Evolutionary conservation across 352 stramenopile genomes (phyloP), one percentile per base, ranked within the genome.

Genomic region (Phytopythium aichiense): DNA sequence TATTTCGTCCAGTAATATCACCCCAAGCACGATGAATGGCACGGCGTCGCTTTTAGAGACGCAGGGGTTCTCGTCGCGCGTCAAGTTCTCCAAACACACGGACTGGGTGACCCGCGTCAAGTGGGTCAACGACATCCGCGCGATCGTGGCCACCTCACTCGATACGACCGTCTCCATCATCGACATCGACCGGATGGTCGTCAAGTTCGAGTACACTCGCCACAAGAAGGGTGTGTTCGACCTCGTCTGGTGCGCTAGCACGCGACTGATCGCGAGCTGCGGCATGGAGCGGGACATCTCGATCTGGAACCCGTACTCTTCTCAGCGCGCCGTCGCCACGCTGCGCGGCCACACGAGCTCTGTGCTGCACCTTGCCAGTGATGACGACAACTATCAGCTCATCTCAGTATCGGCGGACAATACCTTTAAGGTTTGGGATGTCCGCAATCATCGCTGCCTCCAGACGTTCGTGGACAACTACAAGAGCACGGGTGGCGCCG

Each of bases 281-380:
- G 88, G 87, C 35, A 88, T 94, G 76, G 85, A 94, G 57, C 83
- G 88, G 31, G 81, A 93, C 58, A 92, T 94, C 52, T 81, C 90
- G 46, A 88, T 96, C 38, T 96, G 88, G 88, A 96, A 94, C 60
- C 87, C 88, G 49, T 96, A 94, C 72, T 94, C 85, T 20, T 94
- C 86, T 22, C 84, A 91, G 51, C 79, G 82, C 43, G 81, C 84
- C 4, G 84, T 89, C 16, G 84, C 77, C 1, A 92, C 79, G 1
- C 73, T 92, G 15, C 76, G 80, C 5, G 84, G 84, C 13, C 82
- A 93, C 64, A 91, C 81, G 18, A 88, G 80, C 30, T 91, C 77
- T 4, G 81, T 95, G 22, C 52, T 91, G 28, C 84, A 93, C 56
- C 68, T 95, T 16, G 79, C 80, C 8, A 88, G 81, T 37, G 86